Evolutionary conservation across 345 rosid genomes (phyloP).

Genomic region (Capsella bursapastoris): DNA sequence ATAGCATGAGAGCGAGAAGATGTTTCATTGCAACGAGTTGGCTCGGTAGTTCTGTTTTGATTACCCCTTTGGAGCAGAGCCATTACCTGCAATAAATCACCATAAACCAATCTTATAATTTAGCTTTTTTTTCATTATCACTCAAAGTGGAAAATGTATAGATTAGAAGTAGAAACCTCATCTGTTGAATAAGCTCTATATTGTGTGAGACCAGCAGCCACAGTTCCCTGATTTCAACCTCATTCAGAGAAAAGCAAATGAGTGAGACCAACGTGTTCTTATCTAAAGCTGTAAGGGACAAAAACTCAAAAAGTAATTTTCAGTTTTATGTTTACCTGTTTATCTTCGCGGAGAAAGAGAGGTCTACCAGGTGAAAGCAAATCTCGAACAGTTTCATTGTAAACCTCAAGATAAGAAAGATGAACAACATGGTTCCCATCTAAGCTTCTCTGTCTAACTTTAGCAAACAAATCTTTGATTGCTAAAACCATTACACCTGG

Average conservation of each 20-base stretch:
- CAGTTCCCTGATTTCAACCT: conserved; percentile 63
- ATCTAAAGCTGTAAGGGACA: conserved; percentile 19
- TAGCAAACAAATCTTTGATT: conserved; percentile 85
- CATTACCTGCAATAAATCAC: conserved; percentile 70
- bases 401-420: conserved; percentile 93
- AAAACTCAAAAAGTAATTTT: not conserved
- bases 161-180: conserved; percentile 58
- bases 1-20: conserved; percentile 97
- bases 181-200: conserved; percentile 95
- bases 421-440: conserved; percentile 92
- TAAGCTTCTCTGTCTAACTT: conserved; percentile 81
- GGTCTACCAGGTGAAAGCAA: conserved; percentile 98
- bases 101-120: not conserved
- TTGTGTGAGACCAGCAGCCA: conserved; percentile 94
- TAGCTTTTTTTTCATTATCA: conserved; percentile 9
- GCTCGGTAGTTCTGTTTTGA: conserved; percentile 93
- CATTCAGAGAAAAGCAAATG: conserved; percentile 21
- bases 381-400: conserved; percentile 90
- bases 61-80: conserved; percentile 90
- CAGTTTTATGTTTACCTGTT: conserved; percentile 56
- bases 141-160: not conserved
- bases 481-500: conserved; percentile 99
- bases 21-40: conserved; percentile 91
- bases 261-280: conserved; percentile 24
- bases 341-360: conserved; percentile 90